Conservation (phyloP, 2,329 filamentous ascomycete genomes). For the Botrytis tulipae region DNA sequence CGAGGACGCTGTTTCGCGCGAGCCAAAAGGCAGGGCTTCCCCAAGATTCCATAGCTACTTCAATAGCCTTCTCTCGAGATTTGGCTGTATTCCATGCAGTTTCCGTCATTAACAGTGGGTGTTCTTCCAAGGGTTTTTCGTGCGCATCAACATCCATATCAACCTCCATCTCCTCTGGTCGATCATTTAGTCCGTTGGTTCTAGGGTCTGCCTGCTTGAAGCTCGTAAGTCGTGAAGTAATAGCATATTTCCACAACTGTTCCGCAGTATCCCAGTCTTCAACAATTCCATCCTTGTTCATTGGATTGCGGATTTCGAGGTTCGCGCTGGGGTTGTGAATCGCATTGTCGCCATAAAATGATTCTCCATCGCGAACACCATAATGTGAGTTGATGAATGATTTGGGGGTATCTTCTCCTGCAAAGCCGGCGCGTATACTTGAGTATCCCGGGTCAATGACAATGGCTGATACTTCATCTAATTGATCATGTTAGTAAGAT, state of each 20-base stretch:
- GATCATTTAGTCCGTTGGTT: slow-evolving; percentile 78
- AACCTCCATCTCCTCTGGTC: slow-evolving; percentile 41
- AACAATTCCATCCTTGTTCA: slow-evolving; percentile 83
- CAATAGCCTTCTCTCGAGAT: slow-evolving; percentile 87
- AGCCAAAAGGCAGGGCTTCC: slow-evolving; percentile 93
- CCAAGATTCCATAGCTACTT: slow-evolving; percentile 97
- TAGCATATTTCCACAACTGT: slow-evolving; percentile 88
- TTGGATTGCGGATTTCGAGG: slow-evolving; percentile 88
- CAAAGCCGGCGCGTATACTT: slow-evolving; percentile 89
- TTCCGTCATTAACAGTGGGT: slow-evolving; percentile 89
- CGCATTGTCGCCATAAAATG: slow-evolving; percentile 85
- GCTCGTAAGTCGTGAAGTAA: slow-evolving; percentile 84
- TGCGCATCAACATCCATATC: slow-evolving; percentile 57
- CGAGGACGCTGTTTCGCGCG: slow-evolving; percentile 81
- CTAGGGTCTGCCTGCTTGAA: slow-evolving; percentile 66
- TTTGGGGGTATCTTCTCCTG: slow-evolving; percentile 96
- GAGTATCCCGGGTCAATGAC: slow-evolving; percentile 95
- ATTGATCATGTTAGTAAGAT: slow-evolving; percentile 17
- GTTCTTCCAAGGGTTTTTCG: slow-evolving; percentile 81
- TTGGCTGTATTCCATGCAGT: slow-evolving; percentile 89
- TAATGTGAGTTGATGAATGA: slow-evolving; percentile 90
- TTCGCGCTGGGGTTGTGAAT: slow-evolving; percentile 73
- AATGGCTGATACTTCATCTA: slow-evolving; percentile 96
- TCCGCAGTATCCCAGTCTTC: slow-evolving; percentile 95
- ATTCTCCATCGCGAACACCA: slow-evolving; percentile 56